phyloP scores from a whole-genome alignment of 169 alveolate species.

The Eimeria tenella region DNA sequence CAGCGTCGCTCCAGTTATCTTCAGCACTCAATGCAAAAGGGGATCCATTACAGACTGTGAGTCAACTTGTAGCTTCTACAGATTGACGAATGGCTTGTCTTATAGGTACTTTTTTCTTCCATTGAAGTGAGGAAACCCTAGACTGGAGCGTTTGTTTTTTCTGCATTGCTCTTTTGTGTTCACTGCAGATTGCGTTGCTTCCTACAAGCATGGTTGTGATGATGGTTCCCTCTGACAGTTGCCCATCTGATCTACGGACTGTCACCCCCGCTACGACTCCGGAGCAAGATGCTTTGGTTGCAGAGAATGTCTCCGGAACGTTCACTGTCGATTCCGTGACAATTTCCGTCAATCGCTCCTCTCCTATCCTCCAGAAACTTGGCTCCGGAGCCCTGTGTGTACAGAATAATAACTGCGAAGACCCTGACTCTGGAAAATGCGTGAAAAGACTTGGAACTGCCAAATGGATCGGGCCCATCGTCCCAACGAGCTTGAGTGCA shows the following conservation, averaged over 20 bases:
- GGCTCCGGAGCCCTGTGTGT: slow-evolving; percentile 32
- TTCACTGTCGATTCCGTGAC: slow-evolving; percentile 12
- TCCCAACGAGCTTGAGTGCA: not conserved
- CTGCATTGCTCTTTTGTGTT: not conserved
- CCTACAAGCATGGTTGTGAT: slow-evolving; percentile 8
- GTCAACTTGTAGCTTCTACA: not conserved
- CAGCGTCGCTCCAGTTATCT: not conserved
- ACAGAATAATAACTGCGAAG: slow-evolving; percentile 21
- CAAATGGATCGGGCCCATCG: slow-evolving; percentile 40
- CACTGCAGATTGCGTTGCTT: not conserved
- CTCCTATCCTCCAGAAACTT: not conserved
- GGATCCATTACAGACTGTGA: not conserved
- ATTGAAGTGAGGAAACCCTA: not conserved
- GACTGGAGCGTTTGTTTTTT: not conserved
- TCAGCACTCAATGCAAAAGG: slow-evolving; percentile 30
- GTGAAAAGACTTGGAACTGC: slow-evolving; percentile 35
- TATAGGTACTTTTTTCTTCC: not conserved
- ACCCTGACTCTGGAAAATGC: not conserved
- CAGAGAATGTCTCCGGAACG: not conserved
- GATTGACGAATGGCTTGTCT: not conserved
- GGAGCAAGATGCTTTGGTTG: not conserved
- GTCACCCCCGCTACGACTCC: not conserved
- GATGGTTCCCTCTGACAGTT: slow-evolving; percentile 17
- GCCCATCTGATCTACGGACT: slow-evolving; percentile 20
- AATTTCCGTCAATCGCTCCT: not conserved